phyloP scores from a whole-genome alignment of 73 alveolate species.

The Paramecium primaurelia region DNA sequence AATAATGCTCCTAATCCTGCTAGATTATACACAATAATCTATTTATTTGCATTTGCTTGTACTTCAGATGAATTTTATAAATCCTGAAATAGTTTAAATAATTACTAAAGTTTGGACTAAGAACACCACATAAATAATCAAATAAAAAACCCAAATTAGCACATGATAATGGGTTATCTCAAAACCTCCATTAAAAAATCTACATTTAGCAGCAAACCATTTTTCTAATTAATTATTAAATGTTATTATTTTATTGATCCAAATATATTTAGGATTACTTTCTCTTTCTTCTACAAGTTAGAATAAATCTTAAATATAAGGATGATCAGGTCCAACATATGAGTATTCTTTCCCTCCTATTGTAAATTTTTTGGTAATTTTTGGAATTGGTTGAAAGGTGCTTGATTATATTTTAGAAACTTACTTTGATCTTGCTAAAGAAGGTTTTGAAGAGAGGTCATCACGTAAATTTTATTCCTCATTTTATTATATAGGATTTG shows the following conservation, averaged over 20 bases:
- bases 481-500: not conserved
- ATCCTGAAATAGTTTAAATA: not conserved
- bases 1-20: not conserved
- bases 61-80: not conserved
- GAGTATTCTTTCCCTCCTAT: not conserved
- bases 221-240: not conserved
- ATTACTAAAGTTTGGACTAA: not conserved
- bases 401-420: not conserved
- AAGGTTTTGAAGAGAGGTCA: not conserved
- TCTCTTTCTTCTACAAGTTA: not conserved
- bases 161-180: slow-evolving; percentile 20
- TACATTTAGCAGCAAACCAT: slow-evolving; percentile 23
- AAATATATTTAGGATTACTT: not conserved
- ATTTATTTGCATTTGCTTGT: not conserved
- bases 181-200: not conserved
- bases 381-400: not conserved
- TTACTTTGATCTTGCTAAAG: not conserved
- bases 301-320: slow-evolving; percentile 1
- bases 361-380: not conserved
- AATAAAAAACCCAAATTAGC: not conserved
- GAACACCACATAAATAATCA: not conserved
- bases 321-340: slow-evolving; percentile 53
- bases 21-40: not conserved
- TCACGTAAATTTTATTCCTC: not conserved
- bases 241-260: not conserved